These are phyloP conservation scores for Helicostylum pulchrum DNA, from an alignment of 192 early-diverging fungal genomes.

Conservation along the genomic window DNA sequence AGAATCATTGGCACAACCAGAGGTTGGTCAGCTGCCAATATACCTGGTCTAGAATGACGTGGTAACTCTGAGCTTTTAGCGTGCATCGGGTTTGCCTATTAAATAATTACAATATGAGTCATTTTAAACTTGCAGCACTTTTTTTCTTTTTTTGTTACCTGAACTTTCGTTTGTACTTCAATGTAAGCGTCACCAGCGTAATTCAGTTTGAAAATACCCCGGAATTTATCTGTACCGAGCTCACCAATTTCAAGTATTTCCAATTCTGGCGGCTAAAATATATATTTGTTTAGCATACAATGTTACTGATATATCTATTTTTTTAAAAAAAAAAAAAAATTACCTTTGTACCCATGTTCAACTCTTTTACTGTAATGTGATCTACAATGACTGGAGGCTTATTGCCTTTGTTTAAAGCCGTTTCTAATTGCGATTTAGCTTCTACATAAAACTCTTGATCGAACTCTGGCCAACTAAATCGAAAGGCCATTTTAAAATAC, in stretches of 20 bases:
- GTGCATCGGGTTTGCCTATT: constrained; percentile 76
- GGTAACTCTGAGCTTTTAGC: constrained; percentile 51
- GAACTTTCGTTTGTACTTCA: constrained; percentile 89
- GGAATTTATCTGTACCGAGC: constrained; percentile 88
- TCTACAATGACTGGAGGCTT: constrained; percentile 92
- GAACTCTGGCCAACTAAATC: constrained; percentile 95
- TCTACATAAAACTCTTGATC: constrained; percentile 81
- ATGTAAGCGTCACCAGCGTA: constrained; percentile 94
- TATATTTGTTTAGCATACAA: too few species aligned
- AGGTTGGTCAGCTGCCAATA: constrained; percentile 89
- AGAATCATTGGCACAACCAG: constrained; percentile 95
- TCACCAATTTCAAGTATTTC: constrained; percentile 98
- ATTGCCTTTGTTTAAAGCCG: constrained; percentile 91
- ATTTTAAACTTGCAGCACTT: not conserved
- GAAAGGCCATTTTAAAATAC: constrained; percentile 76
- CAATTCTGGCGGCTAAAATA: constrained; percentile 80
- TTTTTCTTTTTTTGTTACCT: constrained; percentile 55
- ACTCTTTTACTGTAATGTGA: constrained; percentile 86
- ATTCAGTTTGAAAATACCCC: constrained; percentile 91
- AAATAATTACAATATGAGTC: not conserved
- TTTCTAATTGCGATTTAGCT: constrained; percentile 81
- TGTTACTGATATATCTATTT: too few species aligned
- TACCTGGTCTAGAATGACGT: constrained; percentile 60
- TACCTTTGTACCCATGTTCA: constrained; percentile 91
- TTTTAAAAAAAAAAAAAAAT: constrained; percentile 1